Base-by-base conservation (phyloP, 1,284 basidiomycete genomes). In the Malassezia brasiliensis region DNA sequence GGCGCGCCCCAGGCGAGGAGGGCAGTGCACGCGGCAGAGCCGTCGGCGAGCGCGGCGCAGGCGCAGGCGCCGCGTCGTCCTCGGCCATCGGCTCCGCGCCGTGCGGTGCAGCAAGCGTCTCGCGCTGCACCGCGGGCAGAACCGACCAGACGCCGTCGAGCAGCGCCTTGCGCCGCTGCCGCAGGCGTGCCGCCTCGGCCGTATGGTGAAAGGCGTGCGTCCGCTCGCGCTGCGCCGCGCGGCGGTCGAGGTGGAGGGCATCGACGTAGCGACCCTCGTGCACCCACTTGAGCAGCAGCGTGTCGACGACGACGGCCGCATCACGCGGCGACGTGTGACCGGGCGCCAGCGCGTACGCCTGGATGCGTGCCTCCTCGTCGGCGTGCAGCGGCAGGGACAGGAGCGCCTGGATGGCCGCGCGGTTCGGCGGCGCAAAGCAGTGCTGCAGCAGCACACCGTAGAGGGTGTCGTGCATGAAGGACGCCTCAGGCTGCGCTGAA, bases 261-360 rank as follows among this genome's bases (percentile, higher is more conserved):
- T 68, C 66, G 54, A 68, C 60, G 53, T 68, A 70, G 19, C 62
- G 52, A 0, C 66, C 68, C 25, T 66, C 60, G 51, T 60, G 59
- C 42, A 70, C 62, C 42, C 59, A 64, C 22, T 67, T 60, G 37
- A 68, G 53, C 25, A 70, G 59, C 22, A 70, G 55, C 12, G 65
- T 62, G 45, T 70, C 68, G 19, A 65, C 56, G 11, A 64, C 64
- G 11, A 64, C 53, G 7, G 63, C 62, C 1, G 61, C 52, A 1
- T 64, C 60, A 7, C 56, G 50, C 19, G 28, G 46, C 17, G 40
- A 15, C 14, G 30, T 10, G 36, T 6, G 4, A 9, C 34, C 37
- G 14, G 53, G 36, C 2, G 61, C 55, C 11, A 68, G 49, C 0
- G 65, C 62, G 30, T 61, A 65, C 37, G 56, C 56, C 36, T 67